These are phyloP conservation scores for Mesotaenium endlicherianum DNA, from an alignment of 139 green algal genomes.

Conservation along the genomic window DNA sequence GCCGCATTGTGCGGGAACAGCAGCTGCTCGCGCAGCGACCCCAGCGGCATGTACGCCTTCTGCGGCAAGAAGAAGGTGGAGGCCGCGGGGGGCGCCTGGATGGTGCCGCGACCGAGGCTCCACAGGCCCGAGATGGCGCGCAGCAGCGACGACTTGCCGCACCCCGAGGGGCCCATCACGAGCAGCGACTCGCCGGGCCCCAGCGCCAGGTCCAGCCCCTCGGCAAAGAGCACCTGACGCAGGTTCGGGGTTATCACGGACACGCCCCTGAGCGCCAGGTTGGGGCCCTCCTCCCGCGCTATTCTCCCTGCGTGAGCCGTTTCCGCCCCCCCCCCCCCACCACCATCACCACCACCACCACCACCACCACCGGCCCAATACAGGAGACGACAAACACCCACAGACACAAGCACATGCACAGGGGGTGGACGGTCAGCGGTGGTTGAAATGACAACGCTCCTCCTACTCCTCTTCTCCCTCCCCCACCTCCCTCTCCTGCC, in stretches of 20 bases:
- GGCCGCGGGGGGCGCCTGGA: conserved; percentile 33
- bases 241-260: conserved; percentile 49
- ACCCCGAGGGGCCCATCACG: conserved; percentile 69
- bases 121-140: conserved; percentile 64
- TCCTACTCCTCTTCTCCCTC: too few relatives aligned
- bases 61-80: conserved; percentile 86
- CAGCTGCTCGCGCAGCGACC: conserved; percentile 78
- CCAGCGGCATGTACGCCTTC: conserved; percentile 81
- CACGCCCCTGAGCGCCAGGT: conserved; percentile 33
- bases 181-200: conserved; percentile 60
- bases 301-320: conserved; percentile 38
- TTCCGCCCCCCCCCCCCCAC: too few relatives aligned
- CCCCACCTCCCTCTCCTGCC: too few relatives aligned
- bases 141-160: conserved; percentile 70
- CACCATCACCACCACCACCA: too few relatives aligned
- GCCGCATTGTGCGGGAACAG: conserved; percentile 64
- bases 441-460: too few relatives aligned
- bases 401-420: too few relatives aligned
- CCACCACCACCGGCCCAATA: too few relatives aligned
- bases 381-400: too few relatives aligned
- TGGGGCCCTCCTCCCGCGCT: not conserved
- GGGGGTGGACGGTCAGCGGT: too few relatives aligned
- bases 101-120: conserved; percentile 48
- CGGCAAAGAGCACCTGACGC: not conserved
- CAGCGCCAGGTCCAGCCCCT: conserved; percentile 55